phyloP scores from a whole-genome alignment of 768 basidiomycete species.

The Boletus vinaceobasis region DNA sequence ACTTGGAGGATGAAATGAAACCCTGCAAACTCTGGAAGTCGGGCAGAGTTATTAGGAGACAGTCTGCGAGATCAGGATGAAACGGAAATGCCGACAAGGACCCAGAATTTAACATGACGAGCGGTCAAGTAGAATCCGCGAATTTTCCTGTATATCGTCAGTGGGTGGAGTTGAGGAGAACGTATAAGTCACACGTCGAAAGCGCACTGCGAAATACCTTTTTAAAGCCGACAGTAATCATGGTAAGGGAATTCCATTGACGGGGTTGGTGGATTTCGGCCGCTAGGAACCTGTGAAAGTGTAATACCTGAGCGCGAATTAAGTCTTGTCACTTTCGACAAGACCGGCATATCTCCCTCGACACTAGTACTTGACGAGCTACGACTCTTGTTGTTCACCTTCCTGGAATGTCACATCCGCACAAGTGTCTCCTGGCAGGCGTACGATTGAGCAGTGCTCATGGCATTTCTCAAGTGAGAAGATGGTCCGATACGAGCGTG shows the following conservation, averaged over 20 bases:
- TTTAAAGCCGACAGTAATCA: background rate
- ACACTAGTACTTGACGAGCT: background rate
- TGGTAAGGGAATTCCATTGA: background rate
- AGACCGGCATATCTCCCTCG: background rate
- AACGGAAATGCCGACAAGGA: background rate
- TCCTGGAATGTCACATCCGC: background rate
- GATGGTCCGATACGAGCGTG: background rate
- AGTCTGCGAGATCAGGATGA: slow-evolving; percentile 32
- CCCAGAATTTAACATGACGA: background rate
- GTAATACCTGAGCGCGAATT: background rate
- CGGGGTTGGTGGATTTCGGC: background rate
- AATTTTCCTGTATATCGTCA: background rate
- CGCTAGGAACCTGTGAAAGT: background rate
- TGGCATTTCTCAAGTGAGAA: background rate
- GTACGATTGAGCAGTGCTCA: background rate
- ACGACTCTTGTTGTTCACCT: background rate
- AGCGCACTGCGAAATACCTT: background rate
- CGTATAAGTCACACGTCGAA: background rate
- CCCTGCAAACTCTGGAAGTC: slow-evolving; percentile 28
- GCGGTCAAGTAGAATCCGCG: background rate
- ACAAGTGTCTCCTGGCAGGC: background rate
- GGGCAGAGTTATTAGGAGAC: slow-evolving; percentile 26
- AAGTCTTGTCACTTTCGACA: background rate
- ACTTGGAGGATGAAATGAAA: slow-evolving; percentile 29
- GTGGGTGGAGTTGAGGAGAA: background rate